Conservation (phyloP, 768 basidiomycete genomes). For the Tulasnella sp. region DNA sequence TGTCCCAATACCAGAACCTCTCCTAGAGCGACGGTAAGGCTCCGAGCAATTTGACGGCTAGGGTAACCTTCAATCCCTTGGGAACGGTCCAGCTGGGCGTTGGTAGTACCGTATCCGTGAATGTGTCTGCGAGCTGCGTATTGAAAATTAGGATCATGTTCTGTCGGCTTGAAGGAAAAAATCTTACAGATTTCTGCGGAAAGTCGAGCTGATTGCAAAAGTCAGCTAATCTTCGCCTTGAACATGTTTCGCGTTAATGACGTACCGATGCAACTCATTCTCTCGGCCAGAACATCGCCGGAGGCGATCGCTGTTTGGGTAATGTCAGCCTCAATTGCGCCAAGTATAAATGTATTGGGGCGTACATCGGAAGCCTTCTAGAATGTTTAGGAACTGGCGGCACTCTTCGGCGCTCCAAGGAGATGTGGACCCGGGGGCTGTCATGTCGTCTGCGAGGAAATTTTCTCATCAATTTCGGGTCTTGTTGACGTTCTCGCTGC, state of each 20-base stretch:
- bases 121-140: conserved; percentile 3
- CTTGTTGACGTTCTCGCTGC: background rate
- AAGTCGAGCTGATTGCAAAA: conserved; percentile 4
- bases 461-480: background rate
- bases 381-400: background rate
- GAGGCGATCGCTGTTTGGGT: conserved; percentile 30
- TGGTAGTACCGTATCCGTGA: background rate
- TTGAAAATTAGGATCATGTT: background rate
- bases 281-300: background rate
- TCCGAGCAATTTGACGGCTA: background rate
- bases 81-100: background rate
- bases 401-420: background rate
- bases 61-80: background rate
- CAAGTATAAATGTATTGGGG: conserved; percentile 13
- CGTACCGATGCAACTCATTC: too few species aligned
- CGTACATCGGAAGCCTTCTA: background rate
- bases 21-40: background rate
- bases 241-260: too few species aligned
- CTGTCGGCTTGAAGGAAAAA: background rate
- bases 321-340: background rate
- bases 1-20: background rate
- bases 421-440: background rate
- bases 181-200: background rate
- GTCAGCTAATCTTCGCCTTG: background rate
- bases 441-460: background rate